Percentiles rank a stretch among this genome's conserved stretches.
phyloP scores from a whole-genome alignment of 768 basidiomycete species.

The Kwoniella botswanensis region DNA sequence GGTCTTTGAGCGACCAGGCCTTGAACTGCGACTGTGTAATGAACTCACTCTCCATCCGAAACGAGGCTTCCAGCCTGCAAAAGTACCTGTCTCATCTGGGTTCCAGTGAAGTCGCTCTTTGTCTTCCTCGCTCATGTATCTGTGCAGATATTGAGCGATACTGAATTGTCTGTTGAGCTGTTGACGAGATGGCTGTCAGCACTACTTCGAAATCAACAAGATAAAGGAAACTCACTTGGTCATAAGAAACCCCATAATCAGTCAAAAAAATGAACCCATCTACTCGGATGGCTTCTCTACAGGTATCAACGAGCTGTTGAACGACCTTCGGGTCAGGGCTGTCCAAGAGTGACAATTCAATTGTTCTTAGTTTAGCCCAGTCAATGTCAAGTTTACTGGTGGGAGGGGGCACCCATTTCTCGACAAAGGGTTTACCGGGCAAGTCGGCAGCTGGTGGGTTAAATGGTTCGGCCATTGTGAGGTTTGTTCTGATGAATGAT shows the following conservation, averaged over 20 bases:
- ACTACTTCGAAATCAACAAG: too few relatives aligned
- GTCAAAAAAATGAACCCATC: conserved; percentile 34
- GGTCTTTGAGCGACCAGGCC: background rate
- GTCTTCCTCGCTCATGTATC: conserved; percentile 27
- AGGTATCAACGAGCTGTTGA: conserved; percentile 13
- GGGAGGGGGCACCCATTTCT: conserved; percentile 17
- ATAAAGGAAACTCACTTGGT: conserved; percentile 5
- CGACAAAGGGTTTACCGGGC: conserved; percentile 16
- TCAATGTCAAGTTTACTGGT: conserved; percentile 5
- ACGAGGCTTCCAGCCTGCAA: conserved; percentile 25
- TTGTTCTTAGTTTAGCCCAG: conserved; percentile 24
- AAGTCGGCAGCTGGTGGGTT: background rate
- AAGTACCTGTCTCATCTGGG: conserved; percentile 22
- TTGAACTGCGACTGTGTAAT: background rate
- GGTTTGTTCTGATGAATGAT: too few relatives aligned
- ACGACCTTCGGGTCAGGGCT: conserved; percentile 8
- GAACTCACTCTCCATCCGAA: conserved; percentile 27
- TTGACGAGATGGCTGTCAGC: background rate
- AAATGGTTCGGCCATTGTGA: conserved; percentile 5
- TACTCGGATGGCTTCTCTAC: conserved; percentile 21
- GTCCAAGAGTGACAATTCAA: conserved; percentile 29
- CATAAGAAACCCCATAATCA: conserved; percentile 27
- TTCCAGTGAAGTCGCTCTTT: conserved; percentile 25
- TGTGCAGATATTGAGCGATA: conserved; percentile 27
- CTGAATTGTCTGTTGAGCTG: conserved; percentile 27